Evolutionary conservation across 1,139 yeast genomes (phyloP).

Genomic region (Protomyces arabidopsidicola): DNA sequence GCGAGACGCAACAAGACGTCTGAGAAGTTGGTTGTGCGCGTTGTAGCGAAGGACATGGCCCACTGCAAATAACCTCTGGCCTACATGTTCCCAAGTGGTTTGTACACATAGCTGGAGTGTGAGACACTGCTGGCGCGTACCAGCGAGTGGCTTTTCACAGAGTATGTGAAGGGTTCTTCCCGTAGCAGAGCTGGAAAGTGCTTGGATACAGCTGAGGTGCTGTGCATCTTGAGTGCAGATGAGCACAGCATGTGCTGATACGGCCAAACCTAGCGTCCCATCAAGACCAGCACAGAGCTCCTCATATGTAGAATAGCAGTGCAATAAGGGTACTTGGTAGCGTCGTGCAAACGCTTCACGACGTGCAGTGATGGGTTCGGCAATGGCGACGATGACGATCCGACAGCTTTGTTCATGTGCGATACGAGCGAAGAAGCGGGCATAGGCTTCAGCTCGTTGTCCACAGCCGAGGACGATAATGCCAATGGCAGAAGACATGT

Average conservation of each 20-base stretch:
- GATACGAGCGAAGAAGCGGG: not conserved
- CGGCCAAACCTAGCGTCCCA: not conserved
- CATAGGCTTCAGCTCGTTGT: not conserved
- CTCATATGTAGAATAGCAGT: not conserved
- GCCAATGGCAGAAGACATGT: not conserved
- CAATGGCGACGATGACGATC: not conserved
- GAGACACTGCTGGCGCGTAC: constrained; percentile 29
- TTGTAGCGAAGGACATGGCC: constrained; percentile 39
- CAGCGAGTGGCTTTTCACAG: constrained; percentile 38
- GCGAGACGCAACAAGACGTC: constrained; percentile 34
- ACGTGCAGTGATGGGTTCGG: constrained; percentile 2
- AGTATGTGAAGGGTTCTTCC: constrained; percentile 36
- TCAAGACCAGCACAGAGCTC: not conserved
- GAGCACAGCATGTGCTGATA: not conserved
- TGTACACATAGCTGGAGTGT: constrained; percentile 35
- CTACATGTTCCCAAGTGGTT: constrained; percentile 35
- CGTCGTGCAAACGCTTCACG: constrained; percentile 34
- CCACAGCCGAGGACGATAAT: not conserved
- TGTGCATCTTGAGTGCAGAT: not conserved
- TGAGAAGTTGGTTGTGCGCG: constrained; percentile 36
- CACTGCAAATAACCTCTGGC: constrained; percentile 35
- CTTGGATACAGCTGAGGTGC: not conserved
- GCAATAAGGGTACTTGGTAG: constrained; percentile 37
- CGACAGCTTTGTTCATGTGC: not conserved
- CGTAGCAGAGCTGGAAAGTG: not conserved